These are phyloP conservation scores for Neoarthrinium moseri DNA, from an alignment of 2,329 filamentous ascomycete species.

Conservation along the genomic window DNA sequence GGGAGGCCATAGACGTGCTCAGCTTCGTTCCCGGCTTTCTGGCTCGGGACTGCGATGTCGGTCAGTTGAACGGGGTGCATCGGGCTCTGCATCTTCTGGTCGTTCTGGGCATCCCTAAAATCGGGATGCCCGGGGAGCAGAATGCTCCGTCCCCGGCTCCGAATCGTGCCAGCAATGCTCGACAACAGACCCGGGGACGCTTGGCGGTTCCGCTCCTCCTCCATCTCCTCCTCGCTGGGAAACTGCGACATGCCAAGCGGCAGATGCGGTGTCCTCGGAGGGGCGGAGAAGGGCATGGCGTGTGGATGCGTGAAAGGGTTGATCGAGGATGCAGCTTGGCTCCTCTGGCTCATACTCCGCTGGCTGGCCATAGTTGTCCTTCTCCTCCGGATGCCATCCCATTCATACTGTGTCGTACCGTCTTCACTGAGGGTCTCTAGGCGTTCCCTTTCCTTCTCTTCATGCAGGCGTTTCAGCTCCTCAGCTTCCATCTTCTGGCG, in stretches of 20 bases:
- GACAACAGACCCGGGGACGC: conserved; percentile 48
- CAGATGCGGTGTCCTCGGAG: conserved; percentile 54
- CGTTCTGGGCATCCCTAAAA: conserved; percentile 33
- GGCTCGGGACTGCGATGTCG: conserved; percentile 53
- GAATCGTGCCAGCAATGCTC: conserved; percentile 57
- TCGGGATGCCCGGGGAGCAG: conserved; percentile 38
- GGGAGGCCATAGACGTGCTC: conserved; percentile 52
- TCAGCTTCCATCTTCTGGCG: conserved; percentile 77
- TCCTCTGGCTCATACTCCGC: conserved; percentile 30
- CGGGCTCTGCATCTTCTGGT: conserved; percentile 46
- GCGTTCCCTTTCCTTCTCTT: conserved; percentile 70
- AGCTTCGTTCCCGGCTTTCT: conserved; percentile 42
- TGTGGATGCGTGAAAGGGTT: conserved; percentile 31
- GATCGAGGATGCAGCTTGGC: conserved; percentile 28
- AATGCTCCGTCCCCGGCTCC: conserved; percentile 41
- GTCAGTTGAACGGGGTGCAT: conserved; percentile 63
- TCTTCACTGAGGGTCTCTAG: conserved; percentile 78
- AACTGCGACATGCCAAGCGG: conserved; percentile 87
- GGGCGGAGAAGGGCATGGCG: conserved; percentile 21
- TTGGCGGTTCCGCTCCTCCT: conserved; percentile 49
- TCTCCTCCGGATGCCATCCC: conserved; percentile 84
- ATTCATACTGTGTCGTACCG: conserved; percentile 71
- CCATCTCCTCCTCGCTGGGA: conserved; percentile 64
- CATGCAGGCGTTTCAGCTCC: conserved; percentile 74
- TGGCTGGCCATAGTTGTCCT: conserved; percentile 51